Evolutionary conservation across 305 asterid genomes (phyloP).

Genomic region (Solanum aculeatissimum): DNA sequence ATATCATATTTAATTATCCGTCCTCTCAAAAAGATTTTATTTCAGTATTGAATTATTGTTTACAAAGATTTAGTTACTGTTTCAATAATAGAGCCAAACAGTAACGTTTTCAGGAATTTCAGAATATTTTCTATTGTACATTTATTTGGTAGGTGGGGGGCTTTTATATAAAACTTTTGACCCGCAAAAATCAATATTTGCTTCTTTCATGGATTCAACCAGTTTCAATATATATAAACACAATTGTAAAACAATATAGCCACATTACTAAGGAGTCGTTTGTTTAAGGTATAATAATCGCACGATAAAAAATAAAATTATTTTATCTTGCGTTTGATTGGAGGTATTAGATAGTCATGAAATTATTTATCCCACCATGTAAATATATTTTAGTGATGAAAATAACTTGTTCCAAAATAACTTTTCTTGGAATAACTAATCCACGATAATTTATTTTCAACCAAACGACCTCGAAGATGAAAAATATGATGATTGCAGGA

Average conservation of each 20-base stretch:
- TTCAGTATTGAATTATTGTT: not conserved
- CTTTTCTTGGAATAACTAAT: no score
- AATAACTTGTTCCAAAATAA: no score
- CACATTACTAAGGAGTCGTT: no score
- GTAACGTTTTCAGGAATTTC: not conserved
- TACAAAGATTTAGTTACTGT: not conserved
- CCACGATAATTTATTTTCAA: no score
- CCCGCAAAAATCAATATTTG: not conserved
- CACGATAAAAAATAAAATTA: no score
- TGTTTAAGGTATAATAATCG: no score
- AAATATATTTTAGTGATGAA: rapidly evolving
- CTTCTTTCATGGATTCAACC: not conserved
- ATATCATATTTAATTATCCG: not conserved
- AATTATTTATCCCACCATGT: no score
- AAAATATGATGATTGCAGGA: not conserved
- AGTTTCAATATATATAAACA: not conserved
- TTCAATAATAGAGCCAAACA: slow-evolving; percentile 5
- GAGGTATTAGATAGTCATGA: no score
- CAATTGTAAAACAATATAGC: not conserved
- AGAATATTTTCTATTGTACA: not conserved
- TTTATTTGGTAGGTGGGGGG: not conserved
- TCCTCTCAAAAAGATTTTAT: slow-evolving; percentile 5
- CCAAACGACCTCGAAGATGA: not conserved
- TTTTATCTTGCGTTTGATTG: no score
- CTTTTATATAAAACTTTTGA: not conserved